Conservation (phyloP, 257 asterid species). For the Solanum boliviense region DNA sequence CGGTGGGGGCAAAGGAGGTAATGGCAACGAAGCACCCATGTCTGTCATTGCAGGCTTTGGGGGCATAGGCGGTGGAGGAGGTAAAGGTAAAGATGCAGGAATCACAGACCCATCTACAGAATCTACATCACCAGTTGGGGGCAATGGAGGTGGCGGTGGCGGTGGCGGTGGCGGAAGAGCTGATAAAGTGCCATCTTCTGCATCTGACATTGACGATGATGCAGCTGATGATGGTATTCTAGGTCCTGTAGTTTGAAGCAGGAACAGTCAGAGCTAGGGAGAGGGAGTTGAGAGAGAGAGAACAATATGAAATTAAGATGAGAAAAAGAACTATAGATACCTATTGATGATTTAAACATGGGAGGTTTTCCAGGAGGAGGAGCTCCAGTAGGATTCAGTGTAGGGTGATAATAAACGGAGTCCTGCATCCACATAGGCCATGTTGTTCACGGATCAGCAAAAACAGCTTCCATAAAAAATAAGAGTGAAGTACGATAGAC, state of each 20-base stretch:
- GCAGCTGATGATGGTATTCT: constrained; percentile 72
- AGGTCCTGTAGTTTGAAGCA: constrained; percentile 50
- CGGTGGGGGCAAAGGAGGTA: constrained; percentile 53
- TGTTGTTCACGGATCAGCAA: constrained; percentile 11
- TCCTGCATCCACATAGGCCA: constrained; percentile 48
- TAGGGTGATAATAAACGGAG: constrained; percentile 95
- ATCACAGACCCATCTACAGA: constrained; percentile 42
- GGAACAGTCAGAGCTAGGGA: not conserved
- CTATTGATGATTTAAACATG: constrained; percentile 89
- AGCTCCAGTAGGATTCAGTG: constrained; percentile 96
- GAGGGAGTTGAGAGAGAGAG: not conserved
- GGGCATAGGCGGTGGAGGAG: constrained; percentile 92
- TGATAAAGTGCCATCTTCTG: constrained; percentile 42
- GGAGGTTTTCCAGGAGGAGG: constrained; percentile 99
- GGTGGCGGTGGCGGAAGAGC: constrained; percentile 63
- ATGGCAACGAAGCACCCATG: constrained; percentile 32
- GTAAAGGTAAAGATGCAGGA: constrained; percentile 66
- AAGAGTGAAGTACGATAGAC: constrained; percentile 1
- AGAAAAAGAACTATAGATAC: constrained; percentile 17
- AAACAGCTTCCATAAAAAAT: constrained; percentile 1
- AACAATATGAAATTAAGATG: not conserved
- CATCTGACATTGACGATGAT: constrained; percentile 52
- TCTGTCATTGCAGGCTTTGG: constrained; percentile 47
- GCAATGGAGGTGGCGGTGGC: constrained; percentile 82
- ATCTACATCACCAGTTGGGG: constrained; percentile 34